These are phyloP conservation scores for Wickerhamiella musiphila DNA, from an alignment of 805 yeast genomes.

Conservation along the genomic window DNA sequence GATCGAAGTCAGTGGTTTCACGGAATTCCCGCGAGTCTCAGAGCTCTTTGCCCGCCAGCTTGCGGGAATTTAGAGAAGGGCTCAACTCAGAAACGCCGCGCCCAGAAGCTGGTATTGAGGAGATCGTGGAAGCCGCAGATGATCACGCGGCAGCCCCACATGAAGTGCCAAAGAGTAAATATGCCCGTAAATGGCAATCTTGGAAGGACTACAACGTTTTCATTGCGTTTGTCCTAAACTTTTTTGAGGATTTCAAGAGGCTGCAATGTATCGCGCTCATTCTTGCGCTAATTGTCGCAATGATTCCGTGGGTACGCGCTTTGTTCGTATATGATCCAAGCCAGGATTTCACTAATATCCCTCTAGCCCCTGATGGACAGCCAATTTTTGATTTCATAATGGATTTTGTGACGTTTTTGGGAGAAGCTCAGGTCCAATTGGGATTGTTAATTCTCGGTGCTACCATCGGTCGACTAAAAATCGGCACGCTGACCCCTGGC, in stretches of 20 bases:
- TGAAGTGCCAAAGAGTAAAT: neutral
- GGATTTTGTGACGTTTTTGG: slow-evolving; percentile 65
- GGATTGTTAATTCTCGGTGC: slow-evolving; percentile 76
- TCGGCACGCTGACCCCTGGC: slow-evolving; percentile 45
- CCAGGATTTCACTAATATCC: slow-evolving; percentile 30
- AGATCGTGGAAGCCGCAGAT: no score
- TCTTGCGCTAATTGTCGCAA: slow-evolving; percentile 43
- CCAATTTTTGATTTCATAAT: slow-evolving; percentile 77
- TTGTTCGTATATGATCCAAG: slow-evolving; percentile 35
- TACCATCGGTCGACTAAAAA: slow-evolving; percentile 58
- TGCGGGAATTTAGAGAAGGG: no score
- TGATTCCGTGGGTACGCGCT: slow-evolving; percentile 78
- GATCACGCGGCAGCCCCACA: no score
- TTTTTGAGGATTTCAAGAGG: slow-evolving; percentile 24
- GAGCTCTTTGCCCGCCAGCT: neutral
- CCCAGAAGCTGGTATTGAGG: no score
- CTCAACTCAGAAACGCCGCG: neutral
- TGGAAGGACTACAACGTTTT: slow-evolving; percentile 7
- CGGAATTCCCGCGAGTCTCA: no score
- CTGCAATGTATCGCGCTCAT: slow-evolving; percentile 65
- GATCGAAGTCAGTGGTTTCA: neutral
- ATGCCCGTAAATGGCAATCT: slow-evolving; percentile 6
- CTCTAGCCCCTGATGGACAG: slow-evolving; percentile 62
- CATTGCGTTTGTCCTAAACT: slow-evolving; percentile 25
- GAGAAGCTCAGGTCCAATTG: slow-evolving; percentile 75